Conservation (phyloP, 805 yeast species). For the Candida peoriensis region DNA sequence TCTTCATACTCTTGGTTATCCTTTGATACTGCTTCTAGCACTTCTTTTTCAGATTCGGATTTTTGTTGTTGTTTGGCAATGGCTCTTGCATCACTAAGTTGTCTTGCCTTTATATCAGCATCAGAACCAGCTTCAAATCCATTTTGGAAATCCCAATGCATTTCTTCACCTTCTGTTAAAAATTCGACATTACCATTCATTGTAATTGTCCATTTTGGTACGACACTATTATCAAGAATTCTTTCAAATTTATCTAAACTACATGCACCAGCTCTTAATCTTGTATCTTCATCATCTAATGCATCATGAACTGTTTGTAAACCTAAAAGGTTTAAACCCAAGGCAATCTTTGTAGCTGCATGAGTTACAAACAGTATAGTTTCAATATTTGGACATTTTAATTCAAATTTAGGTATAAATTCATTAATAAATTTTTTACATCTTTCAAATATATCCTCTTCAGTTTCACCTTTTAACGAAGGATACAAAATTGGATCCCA, state of each 20-base stretch:
- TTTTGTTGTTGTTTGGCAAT: too few relatives aligned
- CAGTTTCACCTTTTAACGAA: constrained; percentile 65
- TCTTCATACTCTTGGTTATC: constrained; percentile 35
- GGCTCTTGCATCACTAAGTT: constrained; percentile 13
- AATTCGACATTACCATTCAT: constrained; percentile 74
- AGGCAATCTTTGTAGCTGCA: constrained; percentile 88
- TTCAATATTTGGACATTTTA: constrained; percentile 52
- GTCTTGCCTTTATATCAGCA: constrained; percentile 68
- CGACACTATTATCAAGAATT: constrained; percentile 20
- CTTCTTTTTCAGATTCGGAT: too few relatives aligned
- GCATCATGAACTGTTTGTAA: constrained; percentile 45
- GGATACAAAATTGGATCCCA: constrained; percentile 61
- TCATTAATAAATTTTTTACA: constrained; percentile 46
- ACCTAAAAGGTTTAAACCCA: constrained; percentile 72
- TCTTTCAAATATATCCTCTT: constrained; percentile 61
- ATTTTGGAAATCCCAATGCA: constrained; percentile 84
- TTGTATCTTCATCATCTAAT: constrained; percentile 40
- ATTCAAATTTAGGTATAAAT: constrained; percentile 56
- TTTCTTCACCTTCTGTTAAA: constrained; percentile 76
- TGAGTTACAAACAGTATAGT: constrained; percentile 76
- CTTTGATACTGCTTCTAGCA: not conserved
- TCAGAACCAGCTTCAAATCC: constrained; percentile 87
- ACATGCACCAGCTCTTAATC: constrained; percentile 76
- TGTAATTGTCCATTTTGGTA: constrained; percentile 57
- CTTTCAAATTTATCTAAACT: constrained; percentile 62